phyloP scores from a whole-genome alignment of 345 rosid species.

The Orychophragmus violaceus region DNA sequence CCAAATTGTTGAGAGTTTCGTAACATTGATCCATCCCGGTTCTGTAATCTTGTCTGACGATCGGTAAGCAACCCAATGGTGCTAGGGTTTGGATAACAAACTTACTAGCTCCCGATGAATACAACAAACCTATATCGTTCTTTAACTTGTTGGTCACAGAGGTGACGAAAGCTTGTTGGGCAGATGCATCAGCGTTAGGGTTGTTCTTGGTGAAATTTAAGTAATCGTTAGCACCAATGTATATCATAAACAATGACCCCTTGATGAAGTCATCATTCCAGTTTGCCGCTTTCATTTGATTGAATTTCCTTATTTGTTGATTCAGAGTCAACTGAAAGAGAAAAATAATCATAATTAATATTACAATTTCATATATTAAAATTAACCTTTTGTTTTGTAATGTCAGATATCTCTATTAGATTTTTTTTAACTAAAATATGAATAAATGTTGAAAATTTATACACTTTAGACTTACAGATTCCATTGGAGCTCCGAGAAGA shows the following conservation, averaged over 20 bases:
- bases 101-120: conserved; percentile 25
- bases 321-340: conserved; percentile 14
- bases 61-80: conserved; percentile 34
- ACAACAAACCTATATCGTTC: conserved; percentile 15
- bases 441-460: not conserved
- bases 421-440: too few species aligned
- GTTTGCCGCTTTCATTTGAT: conserved; percentile 6
- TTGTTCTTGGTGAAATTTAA: conserved; percentile 22
- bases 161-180: conserved; percentile 30
- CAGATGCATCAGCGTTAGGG: conserved; percentile 20
- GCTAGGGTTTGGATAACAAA: conserved; percentile 28
- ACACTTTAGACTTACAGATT: not conserved
- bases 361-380: not conserved
- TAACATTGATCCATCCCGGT: conserved; percentile 12
- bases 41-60: conserved; percentile 13
- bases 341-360: not conserved
- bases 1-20: conserved; percentile 16
- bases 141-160: conserved; percentile 20
- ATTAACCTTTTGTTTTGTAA: not conserved
- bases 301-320: conserved; percentile 24
- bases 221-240: conserved; percentile 34
- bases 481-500: conserved; percentile 19
- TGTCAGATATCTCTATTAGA: too few species aligned
- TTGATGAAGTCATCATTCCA: conserved; percentile 15
- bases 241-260: conserved; percentile 22